Evolutionary conservation across 495 filamentous ascomycete species (phyloP), one percentile per base, ranked within the genome.

Genomic region (Xanthoparmelia taractica): DNA sequence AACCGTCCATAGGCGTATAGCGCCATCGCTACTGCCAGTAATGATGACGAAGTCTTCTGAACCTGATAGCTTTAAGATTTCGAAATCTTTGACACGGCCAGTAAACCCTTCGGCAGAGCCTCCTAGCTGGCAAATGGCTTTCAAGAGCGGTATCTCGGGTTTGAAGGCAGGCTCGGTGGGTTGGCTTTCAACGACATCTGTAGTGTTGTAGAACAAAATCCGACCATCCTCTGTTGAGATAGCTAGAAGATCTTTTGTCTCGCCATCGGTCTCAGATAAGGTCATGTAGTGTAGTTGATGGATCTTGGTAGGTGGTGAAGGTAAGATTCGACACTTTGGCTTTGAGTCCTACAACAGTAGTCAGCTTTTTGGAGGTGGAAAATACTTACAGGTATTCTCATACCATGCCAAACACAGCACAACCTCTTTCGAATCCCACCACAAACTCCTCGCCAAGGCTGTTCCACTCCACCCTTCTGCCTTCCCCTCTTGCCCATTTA

Each of bases 181-280:
- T 20, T 45, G 47, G 2, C 66, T 64, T 23, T 72, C 54, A 25
- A 70, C 69, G 36, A 76, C 74, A 59, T 63, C 76, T 68, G 66
- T 75, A 4, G 90, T 92, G 52, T 85, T 85, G 71, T 91, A 96
- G 73, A 98, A 96, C 40, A 96, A 66, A 25, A 98, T 78, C 50
- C 88, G 80, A 25, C 95, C 94, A 73, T 97, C 93, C 72, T 97
- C 94, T 0, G 94, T 97, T n/a, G 91, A 90, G 10, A 95, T 77
- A 1, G 85, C 86, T 47, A 98, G 72, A 13, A 93, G 70, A 20
- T 78, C 76, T 36, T 74, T 72, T 36, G 74, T 75, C 27, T 77
- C 73, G 20, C 74, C 76, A 37, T 76, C 72, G 27, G 73, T 68
- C 34, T 78, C 76, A 34, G 75, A 69, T n/a, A 79, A 57, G 31